Conservation (phyloP, 805 yeast species). For the Saturnispora dispora region DNA sequence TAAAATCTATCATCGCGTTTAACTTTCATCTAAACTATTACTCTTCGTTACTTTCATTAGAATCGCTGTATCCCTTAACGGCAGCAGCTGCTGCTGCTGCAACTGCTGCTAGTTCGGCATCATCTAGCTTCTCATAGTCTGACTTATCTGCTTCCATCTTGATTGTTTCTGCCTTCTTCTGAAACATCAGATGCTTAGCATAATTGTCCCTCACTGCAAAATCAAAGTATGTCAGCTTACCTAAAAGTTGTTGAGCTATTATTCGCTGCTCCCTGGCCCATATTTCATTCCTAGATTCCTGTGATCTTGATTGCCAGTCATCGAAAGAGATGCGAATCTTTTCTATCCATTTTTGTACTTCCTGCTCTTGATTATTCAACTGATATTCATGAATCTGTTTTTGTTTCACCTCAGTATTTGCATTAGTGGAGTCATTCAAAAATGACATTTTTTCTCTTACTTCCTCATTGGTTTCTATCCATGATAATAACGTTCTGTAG, state of each 20-base stretch:
- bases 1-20: neutral
- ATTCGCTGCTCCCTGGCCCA: slow-evolving; percentile 37
- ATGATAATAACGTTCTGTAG: slow-evolving; percentile 24
- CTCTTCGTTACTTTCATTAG: neutral
- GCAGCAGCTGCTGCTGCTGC: slow-evolving; percentile 27
- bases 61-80: slow-evolving; percentile 11
- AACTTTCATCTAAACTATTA: neutral
- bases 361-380: neutral
- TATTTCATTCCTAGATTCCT: slow-evolving; percentile 29
- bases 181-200: slow-evolving; percentile 23
- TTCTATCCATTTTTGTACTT: slow-evolving; percentile 21
- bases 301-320: slow-evolving; percentile 33
- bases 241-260: slow-evolving; percentile 37
- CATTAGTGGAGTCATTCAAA: slow-evolving; percentile 4
- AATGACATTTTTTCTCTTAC: slow-evolving; percentile 19
- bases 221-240: slow-evolving; percentile 34
- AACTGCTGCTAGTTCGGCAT: slow-evolving; percentile 25
- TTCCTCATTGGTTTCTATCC: slow-evolving; percentile 17
- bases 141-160: slow-evolving; percentile 1
- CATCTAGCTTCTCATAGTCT: slow-evolving; percentile 13
- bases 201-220: slow-evolving; percentile 34
- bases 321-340: slow-evolving; percentile 39
- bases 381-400: neutral
- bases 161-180: slow-evolving; percentile 14
- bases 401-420: slow-evolving; percentile 7